Base-by-base conservation (phyloP, 2,329 filamentous ascomycete genomes). In the Achaetomium macrosporum region DNA sequence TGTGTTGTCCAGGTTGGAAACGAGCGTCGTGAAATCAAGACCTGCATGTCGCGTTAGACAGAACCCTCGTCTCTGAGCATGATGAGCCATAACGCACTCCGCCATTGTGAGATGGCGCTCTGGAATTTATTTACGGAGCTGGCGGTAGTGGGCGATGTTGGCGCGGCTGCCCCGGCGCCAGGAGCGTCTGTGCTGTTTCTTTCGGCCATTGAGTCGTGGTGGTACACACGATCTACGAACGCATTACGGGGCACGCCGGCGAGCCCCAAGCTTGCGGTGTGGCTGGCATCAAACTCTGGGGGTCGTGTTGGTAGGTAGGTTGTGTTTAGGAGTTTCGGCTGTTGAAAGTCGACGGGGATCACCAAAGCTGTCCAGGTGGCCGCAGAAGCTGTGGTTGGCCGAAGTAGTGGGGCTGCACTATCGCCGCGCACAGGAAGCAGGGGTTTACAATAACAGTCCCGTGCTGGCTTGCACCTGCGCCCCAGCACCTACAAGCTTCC, bases 31-130 rank as follows among this genome's bases (percentile, higher is more conserved):
- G 53, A 99, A 78, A 68, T 96, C 90, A 69, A 99, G 89, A 64
- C 84, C 91, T 96, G 64, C 40, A 53, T 43, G 25, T 53, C 44
- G 46, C 59, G 56, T 48, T 31, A 53, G 45, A 41, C 46, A 17
- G 12, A 15, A 5, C 40, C 17, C 9, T 13, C 5, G 16, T 3
- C 41, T 16, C 41, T 12, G 19, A 19, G 25, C 33, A 9, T 8
- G 41, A 42, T 16, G 5, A 20, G 42, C 8, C 13, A 30, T n/a
- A 40, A 58, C 76, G 55, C 81, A 96, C 91, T 91, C 76, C 93
- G 85, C 93, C 93, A 99, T 68, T 91, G 88, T 58, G 90, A 88
- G 63, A 99, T 95, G 52, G 93, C 93, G 67, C 86, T 87, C 70
- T 99, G 93, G 69, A 99, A 99, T 71, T 96, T 96, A 75, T 95